Evolutionary conservation across 805 yeast species (phyloP).

Genomic region (Candida nemodendra): DNA sequence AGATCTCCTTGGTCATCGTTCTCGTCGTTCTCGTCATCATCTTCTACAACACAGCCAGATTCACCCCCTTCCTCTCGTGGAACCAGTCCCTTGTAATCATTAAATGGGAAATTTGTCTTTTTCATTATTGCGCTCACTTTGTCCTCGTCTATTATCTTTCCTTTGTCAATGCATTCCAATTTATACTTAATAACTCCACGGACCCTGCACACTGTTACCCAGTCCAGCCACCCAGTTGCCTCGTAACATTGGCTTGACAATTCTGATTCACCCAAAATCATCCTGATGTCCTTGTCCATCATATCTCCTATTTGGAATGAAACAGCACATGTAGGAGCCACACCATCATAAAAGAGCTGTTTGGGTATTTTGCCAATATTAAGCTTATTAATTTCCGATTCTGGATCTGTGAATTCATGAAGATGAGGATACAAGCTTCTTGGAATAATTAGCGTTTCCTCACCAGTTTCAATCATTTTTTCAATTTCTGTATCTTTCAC

Average conservation of each 20-base stretch:
- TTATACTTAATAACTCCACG: constrained; percentile 74
- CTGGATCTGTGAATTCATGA: constrained; percentile 22
- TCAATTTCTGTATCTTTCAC: constrained; percentile 24
- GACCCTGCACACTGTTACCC: constrained; percentile 58
- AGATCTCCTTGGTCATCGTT: constrained; percentile 12
- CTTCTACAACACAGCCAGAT: constrained; percentile 35
- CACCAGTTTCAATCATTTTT: constrained; percentile 24
- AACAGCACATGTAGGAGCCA: constrained; percentile 61
- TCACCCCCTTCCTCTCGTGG: constrained; percentile 32
- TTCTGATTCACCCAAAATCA: constrained; percentile 39
- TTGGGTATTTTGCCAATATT: constrained; percentile 36
- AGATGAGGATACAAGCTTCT: constrained; percentile 19
- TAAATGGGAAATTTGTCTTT: constrained; percentile 30
- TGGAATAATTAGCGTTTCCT: constrained; percentile 26
- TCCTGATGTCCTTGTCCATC: constrained; percentile 57
- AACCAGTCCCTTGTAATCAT: constrained; percentile 29
- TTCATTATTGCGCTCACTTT: constrained; percentile 43
- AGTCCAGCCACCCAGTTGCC: constrained; percentile 79
- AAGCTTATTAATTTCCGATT: constrained; percentile 21
- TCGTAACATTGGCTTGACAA: constrained; percentile 47
- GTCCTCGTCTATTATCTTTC: constrained; percentile 42
- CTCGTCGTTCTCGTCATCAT: constrained; percentile 27
- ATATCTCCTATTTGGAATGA: constrained; percentile 81
- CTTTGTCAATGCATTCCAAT: constrained; percentile 56
- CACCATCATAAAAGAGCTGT: constrained; percentile 69